Conservation (phyloP, 306 rosid species). For the Parietaria judaica region DNA sequence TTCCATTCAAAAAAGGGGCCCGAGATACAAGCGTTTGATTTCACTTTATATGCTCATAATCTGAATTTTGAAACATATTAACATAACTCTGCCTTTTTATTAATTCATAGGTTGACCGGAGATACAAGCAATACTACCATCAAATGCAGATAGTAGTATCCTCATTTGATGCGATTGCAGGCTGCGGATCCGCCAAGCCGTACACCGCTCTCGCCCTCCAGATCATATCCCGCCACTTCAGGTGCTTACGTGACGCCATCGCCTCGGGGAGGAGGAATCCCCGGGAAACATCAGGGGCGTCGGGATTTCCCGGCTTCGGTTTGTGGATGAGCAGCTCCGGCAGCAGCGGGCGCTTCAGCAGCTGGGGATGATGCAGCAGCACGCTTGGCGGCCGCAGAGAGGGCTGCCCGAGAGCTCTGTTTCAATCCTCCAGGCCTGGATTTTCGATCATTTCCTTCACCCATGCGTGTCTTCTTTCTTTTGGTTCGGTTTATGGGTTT, state of each 20-base stretch:
- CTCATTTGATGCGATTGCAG: constrained; percentile 62
- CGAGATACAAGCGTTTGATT: no score
- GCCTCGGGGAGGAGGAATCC: constrained; percentile 62
- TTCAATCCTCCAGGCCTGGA: constrained; percentile 78
- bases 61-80: no score
- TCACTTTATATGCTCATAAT: no score
- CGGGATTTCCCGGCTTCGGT: constrained; percentile 70
- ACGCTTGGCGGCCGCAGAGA: constrained; percentile 89
- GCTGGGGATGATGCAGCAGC: constrained; percentile 61
- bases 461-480: constrained; percentile 46
- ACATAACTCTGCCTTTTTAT: no score
- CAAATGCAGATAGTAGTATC: constrained; percentile 84
- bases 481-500: neutral
- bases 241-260: constrained; percentile 71
- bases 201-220: constrained; percentile 76
- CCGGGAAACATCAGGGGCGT: constrained; percentile 49
- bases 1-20: no score
- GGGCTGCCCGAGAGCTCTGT: constrained; percentile 95
- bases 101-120: constrained; percentile 64
- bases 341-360: constrained; percentile 88
- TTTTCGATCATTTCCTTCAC: constrained; percentile 95
- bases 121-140: constrained; percentile 74
- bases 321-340: constrained; percentile 64
- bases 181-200: constrained; percentile 73
- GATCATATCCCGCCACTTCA: constrained; percentile 73